A percentile compares a stretch with the other conserved stretches of the same genome.
phyloP scores from a whole-genome alignment of 2,329 filamentous ascomycete genomes.

The Alternaria brassicicola region DNA sequence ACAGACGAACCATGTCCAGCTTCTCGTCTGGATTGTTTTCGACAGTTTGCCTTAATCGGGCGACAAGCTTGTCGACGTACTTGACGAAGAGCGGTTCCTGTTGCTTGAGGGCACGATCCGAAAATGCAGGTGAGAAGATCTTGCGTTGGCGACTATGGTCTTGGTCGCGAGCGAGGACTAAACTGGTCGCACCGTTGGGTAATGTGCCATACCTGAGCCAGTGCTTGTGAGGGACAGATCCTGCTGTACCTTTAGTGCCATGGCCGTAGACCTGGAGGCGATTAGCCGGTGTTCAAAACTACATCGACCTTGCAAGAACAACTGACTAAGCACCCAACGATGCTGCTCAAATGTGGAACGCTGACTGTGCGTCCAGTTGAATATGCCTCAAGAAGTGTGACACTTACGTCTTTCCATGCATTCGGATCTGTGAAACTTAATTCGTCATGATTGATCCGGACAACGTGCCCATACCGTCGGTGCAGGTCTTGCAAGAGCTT shows the following conservation, averaged over 20 bases:
- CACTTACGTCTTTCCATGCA: slow-evolving; percentile 40
- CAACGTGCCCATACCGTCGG: slow-evolving; percentile 50
- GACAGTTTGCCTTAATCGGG: slow-evolving; percentile 42
- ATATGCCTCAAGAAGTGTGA: not conserved
- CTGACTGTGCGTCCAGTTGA: no score
- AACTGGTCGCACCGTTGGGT: slow-evolving; percentile 36
- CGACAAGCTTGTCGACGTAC: slow-evolving; percentile 52
- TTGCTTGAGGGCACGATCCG: slow-evolving; percentile 49
- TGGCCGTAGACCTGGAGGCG: slow-evolving; percentile 31
- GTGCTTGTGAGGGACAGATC: slow-evolving; percentile 20
- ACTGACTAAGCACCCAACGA: not conserved
- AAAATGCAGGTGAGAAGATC: slow-evolving; percentile 52
- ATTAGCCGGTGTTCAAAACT: not conserved
- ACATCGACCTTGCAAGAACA: not conserved
- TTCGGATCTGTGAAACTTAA: slow-evolving; percentile 49
- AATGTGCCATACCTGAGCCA: slow-evolving; percentile 35
- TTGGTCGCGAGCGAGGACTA: slow-evolving; percentile 41
- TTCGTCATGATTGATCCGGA: slow-evolving; percentile 51
- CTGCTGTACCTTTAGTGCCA: slow-evolving; percentile 27
- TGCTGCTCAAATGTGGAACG: not conserved
- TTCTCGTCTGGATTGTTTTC: slow-evolving; percentile 34
- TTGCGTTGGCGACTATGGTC: slow-evolving; percentile 49
- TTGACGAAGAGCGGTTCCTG: slow-evolving; percentile 51
- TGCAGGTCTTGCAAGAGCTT: slow-evolving; percentile 41
- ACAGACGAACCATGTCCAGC: slow-evolving; percentile 42